Evolutionary conservation across 2,329 filamentous ascomycete species (phyloP).

Genomic region (Triangularia setosa): DNA sequence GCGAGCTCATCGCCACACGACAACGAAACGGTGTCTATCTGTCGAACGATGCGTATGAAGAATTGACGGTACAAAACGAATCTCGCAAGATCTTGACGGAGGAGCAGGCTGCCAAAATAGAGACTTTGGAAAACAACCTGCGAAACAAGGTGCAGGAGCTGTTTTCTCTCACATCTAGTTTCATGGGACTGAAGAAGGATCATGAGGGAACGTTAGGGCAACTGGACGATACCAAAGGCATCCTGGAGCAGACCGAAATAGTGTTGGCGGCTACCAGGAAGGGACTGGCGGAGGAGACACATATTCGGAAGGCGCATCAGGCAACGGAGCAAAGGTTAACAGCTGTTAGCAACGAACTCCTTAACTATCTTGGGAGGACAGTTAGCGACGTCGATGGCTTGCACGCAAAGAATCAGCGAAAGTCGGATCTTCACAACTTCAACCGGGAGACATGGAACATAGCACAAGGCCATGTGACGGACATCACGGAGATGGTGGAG

Average conservation of each 20-base stretch:
- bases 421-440: slow-evolving; percentile 74
- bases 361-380: slow-evolving; percentile 73
- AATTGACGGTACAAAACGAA: slow-evolving; percentile 88
- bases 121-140: slow-evolving; percentile 84
- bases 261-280: slow-evolving; percentile 74
- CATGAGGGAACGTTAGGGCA: slow-evolving; percentile 70
- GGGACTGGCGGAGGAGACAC: slow-evolving; percentile 72
- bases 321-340: slow-evolving; percentile 76
- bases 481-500: slow-evolving; percentile 75
- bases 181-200: slow-evolving; percentile 85
- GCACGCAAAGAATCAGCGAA: slow-evolving; percentile 80
- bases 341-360: slow-evolving; percentile 68
- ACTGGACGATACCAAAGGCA: slow-evolving; percentile 73
- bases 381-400: slow-evolving; percentile 77
- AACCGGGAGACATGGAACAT: slow-evolving; percentile 78
- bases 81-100: slow-evolving; percentile 86
- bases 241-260: slow-evolving; percentile 84
- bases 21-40: slow-evolving; percentile 95
- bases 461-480: slow-evolving; percentile 69
- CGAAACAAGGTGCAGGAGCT: slow-evolving; percentile 93
- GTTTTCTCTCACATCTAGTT: slow-evolving; percentile 78
- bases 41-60: slow-evolving; percentile 82
- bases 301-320: slow-evolving; percentile 78
- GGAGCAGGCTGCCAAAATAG: slow-evolving; percentile 87
- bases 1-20: slow-evolving; percentile 85